Evolutionary conservation across 805 yeast genomes (phyloP), one percentile per base, ranked within the genome.

Genomic region (Candida maesae): DNA sequence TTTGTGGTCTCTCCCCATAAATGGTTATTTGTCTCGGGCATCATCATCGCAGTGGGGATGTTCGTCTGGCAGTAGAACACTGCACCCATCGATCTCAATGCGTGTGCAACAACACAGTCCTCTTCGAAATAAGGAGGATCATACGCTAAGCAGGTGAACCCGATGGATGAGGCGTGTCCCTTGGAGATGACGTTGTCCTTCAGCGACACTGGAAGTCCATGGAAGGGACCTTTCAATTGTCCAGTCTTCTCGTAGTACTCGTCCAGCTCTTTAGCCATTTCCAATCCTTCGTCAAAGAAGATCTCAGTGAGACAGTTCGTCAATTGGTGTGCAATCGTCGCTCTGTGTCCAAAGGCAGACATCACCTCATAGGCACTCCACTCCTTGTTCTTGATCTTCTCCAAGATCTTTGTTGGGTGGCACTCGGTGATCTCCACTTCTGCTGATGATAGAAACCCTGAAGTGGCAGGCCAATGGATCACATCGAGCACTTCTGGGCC

Each of bases 171-270:
- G 8, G 71, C 71, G 16, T 67, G 65, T 4, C 79, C 81, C 39
- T 61, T 61, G 39, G 77, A 51, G 41, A 56, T 52, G 17, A 57
- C 23, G 26, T 60, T 53, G 41, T 60, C 81, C 46, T 81, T 81
- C 41, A 80, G 62, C 0, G 84, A 77, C 30, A 81, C 63, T 9
- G 88, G 88, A 15, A 81, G 54, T 0, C 88, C 88, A 50, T 81
- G 88, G 34, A 81, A 66, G 2, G 84, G 82, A 21, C 88, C 88
- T 33, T 74, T 59, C 5, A 73, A 58, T 49, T 74, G 65, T 11
- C 82, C 83, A 33, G 72, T 61, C 31, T 62, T 52, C 39, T 56
- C 58, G 42, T 49, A 75, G 52, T 72, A 70, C 12, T 65, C 74
- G 53, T 81, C 89, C 45, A 79, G 64, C 38, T 56, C 34, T 49